A percentile compares a stretch with the other conserved stretches of the same genome.
phyloP scores from a whole-genome alignment of 2,329 filamentous ascomycete species.

The Tolypocladium inflatum region DNA sequence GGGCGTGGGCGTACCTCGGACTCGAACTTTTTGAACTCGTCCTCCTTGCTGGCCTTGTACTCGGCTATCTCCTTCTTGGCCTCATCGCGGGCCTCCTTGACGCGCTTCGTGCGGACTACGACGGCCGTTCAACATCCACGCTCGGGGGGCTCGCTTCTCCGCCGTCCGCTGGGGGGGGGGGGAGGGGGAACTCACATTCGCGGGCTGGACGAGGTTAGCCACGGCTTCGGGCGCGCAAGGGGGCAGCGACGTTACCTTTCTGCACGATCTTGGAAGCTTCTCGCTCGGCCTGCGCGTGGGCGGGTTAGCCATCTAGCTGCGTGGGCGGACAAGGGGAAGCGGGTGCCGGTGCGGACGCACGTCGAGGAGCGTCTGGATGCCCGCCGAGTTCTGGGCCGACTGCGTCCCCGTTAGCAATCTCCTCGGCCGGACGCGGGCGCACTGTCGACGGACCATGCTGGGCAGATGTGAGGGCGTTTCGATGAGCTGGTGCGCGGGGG shows the following conservation, averaged over 20 bases:
- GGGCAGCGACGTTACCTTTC: conserved; percentile 52
- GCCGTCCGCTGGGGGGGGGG: no score
- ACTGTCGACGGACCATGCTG: conserved; percentile 5
- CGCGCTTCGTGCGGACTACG: conserved; percentile 74
- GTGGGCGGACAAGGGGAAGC: background rate
- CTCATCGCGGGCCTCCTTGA: conserved; percentile 92
- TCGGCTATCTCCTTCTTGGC: conserved; percentile 97
- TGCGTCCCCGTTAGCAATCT: conserved; percentile 25
- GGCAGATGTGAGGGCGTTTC: background rate
- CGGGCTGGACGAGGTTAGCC: conserved; percentile 46
- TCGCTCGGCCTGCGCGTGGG: conserved; percentile 71
- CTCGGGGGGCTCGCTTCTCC: conserved; percentile 5
- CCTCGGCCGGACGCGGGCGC: background rate
- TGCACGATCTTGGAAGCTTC: conserved; percentile 99
- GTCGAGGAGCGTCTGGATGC: conserved; percentile 97
- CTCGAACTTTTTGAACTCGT: conserved; percentile 93
- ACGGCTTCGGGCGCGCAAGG: background rate
- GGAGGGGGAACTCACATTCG: conserved; percentile 61
- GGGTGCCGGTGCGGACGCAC: conserved; percentile 40
- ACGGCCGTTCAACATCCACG: background rate
- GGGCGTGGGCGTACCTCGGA: conserved; percentile 41
- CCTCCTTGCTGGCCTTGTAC: conserved; percentile 82
- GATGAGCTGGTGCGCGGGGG: background rate
- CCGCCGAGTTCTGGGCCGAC: conserved; percentile 97
- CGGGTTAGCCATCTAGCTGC: conserved; percentile 1